Conservation (phyloP, 2,329 filamentous ascomycete species). For the Fusarium staphyleae region DNA sequence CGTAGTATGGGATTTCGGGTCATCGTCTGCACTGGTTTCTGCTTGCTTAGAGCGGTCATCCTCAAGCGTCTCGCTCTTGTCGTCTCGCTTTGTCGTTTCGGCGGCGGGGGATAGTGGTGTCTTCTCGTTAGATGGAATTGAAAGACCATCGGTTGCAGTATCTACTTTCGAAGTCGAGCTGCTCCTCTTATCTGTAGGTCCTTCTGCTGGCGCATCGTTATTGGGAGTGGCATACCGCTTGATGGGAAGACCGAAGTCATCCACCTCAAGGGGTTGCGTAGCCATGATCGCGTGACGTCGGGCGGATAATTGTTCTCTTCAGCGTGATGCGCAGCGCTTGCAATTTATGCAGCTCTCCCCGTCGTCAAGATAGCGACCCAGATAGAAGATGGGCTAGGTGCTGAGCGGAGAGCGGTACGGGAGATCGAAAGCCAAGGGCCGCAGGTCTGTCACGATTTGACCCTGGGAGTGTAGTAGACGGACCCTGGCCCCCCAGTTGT, state of each 20-base stretch:
- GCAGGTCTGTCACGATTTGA: slow-evolving; percentile 36
- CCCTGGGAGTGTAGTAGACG: slow-evolving; percentile 23
- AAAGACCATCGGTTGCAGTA: slow-evolving; percentile 13
- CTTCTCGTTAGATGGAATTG: slow-evolving; percentile 5
- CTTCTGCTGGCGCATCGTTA: slow-evolving; percentile 27
- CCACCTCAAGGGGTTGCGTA: slow-evolving; percentile 55
- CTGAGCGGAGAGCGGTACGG: slow-evolving; percentile 31
- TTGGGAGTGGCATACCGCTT: slow-evolving; percentile 54
- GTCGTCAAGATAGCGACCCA: background rate
- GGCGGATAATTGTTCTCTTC: slow-evolving; percentile 7
- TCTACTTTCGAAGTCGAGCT: slow-evolving; percentile 2
- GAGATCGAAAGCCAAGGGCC: slow-evolving; percentile 31
- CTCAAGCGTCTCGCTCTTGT: slow-evolving; percentile 49
- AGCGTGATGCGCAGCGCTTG: slow-evolving; percentile 15
- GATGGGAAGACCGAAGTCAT: slow-evolving; percentile 76
- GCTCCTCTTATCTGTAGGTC: slow-evolving; percentile 15
- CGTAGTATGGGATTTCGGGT: background rate
- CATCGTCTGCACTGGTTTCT: slow-evolving; percentile 24
- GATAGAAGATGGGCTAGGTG: slow-evolving; percentile 16
- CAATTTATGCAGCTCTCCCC: background rate
- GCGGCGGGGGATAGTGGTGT: background rate
- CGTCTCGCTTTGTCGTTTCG: slow-evolving; percentile 39
- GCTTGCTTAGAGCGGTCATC: slow-evolving; percentile 48
- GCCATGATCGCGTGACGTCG: slow-evolving; percentile 36
- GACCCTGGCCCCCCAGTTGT: slow-evolving; percentile 29